These are phyloP conservation scores for Mycena floridula DNA, from an alignment of 768 basidiomycete genomes.

Conservation along the genomic window DNA sequence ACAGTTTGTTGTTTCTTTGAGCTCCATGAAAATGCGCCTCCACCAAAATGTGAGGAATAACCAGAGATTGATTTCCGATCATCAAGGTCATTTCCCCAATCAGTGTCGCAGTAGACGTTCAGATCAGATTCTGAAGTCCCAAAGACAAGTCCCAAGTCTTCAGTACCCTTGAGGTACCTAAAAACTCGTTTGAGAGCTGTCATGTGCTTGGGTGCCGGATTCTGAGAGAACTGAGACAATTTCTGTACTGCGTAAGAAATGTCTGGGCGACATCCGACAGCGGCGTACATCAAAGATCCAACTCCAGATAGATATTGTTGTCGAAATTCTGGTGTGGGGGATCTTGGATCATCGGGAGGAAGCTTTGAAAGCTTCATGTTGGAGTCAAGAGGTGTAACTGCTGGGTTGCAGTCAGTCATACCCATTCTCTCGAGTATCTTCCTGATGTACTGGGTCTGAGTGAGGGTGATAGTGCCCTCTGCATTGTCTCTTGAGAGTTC, in stretches of 20 bases:
- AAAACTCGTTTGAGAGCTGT: constrained; percentile 26
- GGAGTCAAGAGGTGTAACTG: constrained; percentile 12
- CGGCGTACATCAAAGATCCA: constrained; percentile 23
- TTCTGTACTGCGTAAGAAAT: constrained; percentile 22
- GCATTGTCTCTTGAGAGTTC: constrained; percentile 9
- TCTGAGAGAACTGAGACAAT: constrained; percentile 20
- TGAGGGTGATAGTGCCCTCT: constrained; percentile 7
- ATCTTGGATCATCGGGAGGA: not conserved
- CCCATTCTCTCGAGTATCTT: constrained; percentile 9
- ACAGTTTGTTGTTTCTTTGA: constrained; percentile 31
- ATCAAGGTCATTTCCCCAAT: constrained; percentile 17
- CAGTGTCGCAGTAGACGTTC: constrained; percentile 16
- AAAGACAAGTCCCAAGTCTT: constrained; percentile 9
- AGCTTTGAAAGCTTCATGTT: constrained; percentile 8
- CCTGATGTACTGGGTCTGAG: constrained; percentile 12
- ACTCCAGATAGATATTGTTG: constrained; percentile 19
- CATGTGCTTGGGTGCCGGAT: constrained; percentile 24
- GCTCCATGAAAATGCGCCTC: constrained; percentile 33
- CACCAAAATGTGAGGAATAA: constrained; percentile 23
- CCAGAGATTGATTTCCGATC: constrained; percentile 23
- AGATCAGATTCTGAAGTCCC: not conserved
- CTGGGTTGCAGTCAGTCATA: constrained; percentile 9
- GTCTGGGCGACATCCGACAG: constrained; percentile 25
- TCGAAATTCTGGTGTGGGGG: constrained; percentile 4
- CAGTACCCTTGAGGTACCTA: constrained; percentile 24